Evolutionary conservation across 306 rosid species (phyloP), one percentile per base, ranked within the genome.

Genomic region (Trifolium subterraneum): DNA sequence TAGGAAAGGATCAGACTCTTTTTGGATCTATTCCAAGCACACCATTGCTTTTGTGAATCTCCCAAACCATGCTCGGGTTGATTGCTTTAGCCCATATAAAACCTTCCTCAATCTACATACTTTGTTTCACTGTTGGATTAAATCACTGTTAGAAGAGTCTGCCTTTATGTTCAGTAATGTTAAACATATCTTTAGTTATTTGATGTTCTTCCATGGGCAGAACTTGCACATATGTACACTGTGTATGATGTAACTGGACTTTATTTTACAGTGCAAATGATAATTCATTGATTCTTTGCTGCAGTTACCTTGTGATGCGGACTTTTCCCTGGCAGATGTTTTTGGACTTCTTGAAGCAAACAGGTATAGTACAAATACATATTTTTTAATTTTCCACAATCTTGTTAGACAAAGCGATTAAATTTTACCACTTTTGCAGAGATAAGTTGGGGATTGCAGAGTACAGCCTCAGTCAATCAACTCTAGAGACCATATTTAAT

Each of bases 391-490:
- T 72, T 76, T 60, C 12, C 45, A 2, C 54, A 60, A 48, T 62
- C 78, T 76, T 27, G 61, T 61, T 62, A 25, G 50, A 65, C 31
- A 7, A 65, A 50, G 58, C 47, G 20, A 68, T 61, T 67, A 75
- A 73, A 78, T 51, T 78, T 70, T 76, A 67, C 25, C 75, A 36
- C 65, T 70, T 48, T 48, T 78, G 55, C 92, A 93, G 98, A 80
- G 71, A 65, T 45, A 71, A 61, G 70, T 87, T 91, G 52, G 97
- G 90, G 72, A 83, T 93, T 70, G 94, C 97, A 2, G 98, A 93
- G 78, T 93, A 93, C 86, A 93, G 98, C 81, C 80, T 93, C 70
- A 89, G 98, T 84, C 97, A 91, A 72, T 93, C 98, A 33, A 93
- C 97, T 60, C 84, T 91, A 3, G 96, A 93, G 78, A 91, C 98